Base-by-base conservation (phyloP, 495 filamentous ascomycete genomes). In the Aspergillus conjunctus region DNA sequence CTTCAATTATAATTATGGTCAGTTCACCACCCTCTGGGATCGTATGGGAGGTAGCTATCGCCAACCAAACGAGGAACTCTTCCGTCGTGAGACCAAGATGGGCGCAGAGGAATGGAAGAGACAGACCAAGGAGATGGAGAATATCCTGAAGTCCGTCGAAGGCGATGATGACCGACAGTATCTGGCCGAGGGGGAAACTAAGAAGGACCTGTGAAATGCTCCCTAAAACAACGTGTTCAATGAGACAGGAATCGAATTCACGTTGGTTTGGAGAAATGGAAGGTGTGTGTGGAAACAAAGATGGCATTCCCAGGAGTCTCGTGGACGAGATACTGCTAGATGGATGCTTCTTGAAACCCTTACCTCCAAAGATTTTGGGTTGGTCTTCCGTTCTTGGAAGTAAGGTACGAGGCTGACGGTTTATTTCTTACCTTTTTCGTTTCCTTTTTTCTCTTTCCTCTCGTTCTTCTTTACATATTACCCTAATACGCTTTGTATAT, bases 1-100 rank as follows among this genome's bases (percentile, higher is more conserved):
- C 75, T 98, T 98, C 85, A 96, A 95, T 79, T 96, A 92, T 83
- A 98, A 97, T 79, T 98, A 97, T 64, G 93, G 94, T 59, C 93
- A 98, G 72, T 98, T 92, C 78, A 96, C 91, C 4, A 98, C 94
- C 6, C 76, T 97, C 33, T 98, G 93, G 93, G 93, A 98, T 69
- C 86, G 94, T 51, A 69, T 98, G 34, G 91, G 91, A 60, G 89
- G 89, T 51, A 94, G 88, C 75, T 98, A 97, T 79, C 82, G 92
- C 59, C 83, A 88, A 77, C 93, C 93, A 10, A 96, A 96, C 62
- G 84, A 86, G 59, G 91, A 91, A 68, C 81, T 97, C 59, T 97
- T 97, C 81, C 77, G 86, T 59, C 87, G 88, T 64, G 91, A 97
- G 74, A 86, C 84, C 59, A 97, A 96, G 83, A 92, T 94, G 89